phyloP scores from a whole-genome alignment of 1,284 basidiomycete genomes.

The Ustilago crameri region DNA sequence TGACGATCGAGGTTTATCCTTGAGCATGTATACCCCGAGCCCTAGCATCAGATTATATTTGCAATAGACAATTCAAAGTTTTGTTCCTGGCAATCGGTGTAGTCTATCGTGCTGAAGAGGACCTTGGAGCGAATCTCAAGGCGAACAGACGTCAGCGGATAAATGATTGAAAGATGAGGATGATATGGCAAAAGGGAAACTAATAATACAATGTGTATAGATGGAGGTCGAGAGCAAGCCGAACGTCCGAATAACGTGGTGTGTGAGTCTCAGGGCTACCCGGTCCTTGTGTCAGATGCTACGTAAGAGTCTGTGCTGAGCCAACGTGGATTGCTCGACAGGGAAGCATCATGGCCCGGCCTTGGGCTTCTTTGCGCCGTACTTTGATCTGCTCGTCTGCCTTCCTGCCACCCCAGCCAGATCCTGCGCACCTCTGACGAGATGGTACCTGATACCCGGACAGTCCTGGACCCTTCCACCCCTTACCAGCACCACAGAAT shows the following conservation, averaged over 20 bases:
- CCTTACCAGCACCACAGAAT: constrained; percentile 90
- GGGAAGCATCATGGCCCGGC: constrained; percentile 37
- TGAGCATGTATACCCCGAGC: too few species aligned
- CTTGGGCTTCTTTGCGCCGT: constrained; percentile 90
- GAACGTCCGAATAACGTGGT: too few species aligned
- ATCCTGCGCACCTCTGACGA: constrained; percentile 92
- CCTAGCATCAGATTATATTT: background rate
- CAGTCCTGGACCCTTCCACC: constrained; percentile 97
- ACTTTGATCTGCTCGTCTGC: constrained; percentile 85
- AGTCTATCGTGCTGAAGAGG: background rate
- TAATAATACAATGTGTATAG: constrained; percentile 22
- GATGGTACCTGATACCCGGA: constrained; percentile 80
- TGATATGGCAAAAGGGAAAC: background rate
- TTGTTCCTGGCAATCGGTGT: too few species aligned
- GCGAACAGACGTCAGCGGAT: too few species aligned
- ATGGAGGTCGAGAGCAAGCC: background rate
- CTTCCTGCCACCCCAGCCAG: constrained; percentile 89
- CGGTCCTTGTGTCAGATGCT: too few species aligned
- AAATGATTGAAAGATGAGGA: background rate
- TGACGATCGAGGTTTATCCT: background rate
- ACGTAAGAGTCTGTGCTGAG: too few species aligned
- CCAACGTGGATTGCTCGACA: background rate
- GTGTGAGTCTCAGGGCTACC: too few species aligned
- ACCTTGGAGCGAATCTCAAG: too few species aligned
- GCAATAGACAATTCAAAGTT: constrained; percentile 3